Evolutionary conservation across 495 filamentous ascomycete genomes (phyloP), one percentile per base, ranked within the genome.

Genomic region (Parmelia sp.): DNA sequence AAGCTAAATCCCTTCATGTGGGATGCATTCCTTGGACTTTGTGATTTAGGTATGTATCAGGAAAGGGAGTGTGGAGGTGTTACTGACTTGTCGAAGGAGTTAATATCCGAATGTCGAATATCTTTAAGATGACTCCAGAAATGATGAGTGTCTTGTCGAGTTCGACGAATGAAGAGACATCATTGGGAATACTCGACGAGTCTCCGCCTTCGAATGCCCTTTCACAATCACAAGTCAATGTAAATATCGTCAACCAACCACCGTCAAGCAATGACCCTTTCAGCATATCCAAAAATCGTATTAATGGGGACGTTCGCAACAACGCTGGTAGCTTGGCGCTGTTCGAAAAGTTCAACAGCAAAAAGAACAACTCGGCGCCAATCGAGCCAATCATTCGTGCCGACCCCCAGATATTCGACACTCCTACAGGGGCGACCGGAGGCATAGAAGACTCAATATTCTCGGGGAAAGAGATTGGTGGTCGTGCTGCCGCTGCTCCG

Each of bases 1-100:
- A 96, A 92, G 74, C 72, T 87, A 44, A 97, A 97, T 71, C 92
- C 94, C 0, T 96, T 97, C 75, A 92, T 96, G 84, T 97, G 95
- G 94, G 94, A 98, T 79, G 95, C 95, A 0, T 97, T 96, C 73
- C 80, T 86, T 25, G 86, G 82, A n/a, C 77, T 98, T 6, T 89
- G 87, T 64, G 83, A 88, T 65, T 80, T 83, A 37, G 87, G 87
- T 88, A 72, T 67, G 80, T 71, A 40, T 57, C 68, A 23, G 65
- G 29, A 37, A 58, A 25, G 57, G 66, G 59, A 15, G 2, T 56
- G 27, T 27, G 58, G 27, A 44, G 45, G 35, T 37, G 49, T 67
- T 62, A 69, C 73, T 76, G 69, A 74, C 68, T n/a, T 33, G 74
- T 58, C 75, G 76, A 82, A 91, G 91, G 90, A 11, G 84, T 88